These are phyloP conservation scores for Aspergillus piperis DNA, from an alignment of 2,329 filamentous ascomycete genomes.

Conservation along the genomic window DNA sequence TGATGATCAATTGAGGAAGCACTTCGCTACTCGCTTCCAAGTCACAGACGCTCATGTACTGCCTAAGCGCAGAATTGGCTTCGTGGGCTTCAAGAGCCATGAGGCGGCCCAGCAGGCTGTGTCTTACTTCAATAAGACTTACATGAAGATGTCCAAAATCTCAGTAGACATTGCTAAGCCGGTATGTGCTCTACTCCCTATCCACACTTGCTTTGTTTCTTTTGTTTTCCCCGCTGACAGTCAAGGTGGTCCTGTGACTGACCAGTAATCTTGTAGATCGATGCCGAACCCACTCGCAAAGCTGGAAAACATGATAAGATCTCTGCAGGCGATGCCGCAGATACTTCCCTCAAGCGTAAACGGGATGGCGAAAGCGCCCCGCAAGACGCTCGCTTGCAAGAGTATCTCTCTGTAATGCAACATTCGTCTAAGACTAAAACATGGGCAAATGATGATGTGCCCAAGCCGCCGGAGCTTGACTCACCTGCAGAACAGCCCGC, in stretches of 20 bases:
- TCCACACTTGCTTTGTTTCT: slow-evolving; percentile 11
- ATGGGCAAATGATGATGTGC: slow-evolving; percentile 57
- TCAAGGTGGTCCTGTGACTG: slow-evolving; percentile 44
- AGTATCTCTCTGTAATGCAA: slow-evolving; percentile 84
- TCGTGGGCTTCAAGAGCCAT: slow-evolving; percentile 85
- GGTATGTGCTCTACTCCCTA: slow-evolving; percentile 52
- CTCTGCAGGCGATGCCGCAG: slow-evolving; percentile 24
- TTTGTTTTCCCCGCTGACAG: slow-evolving; percentile 28
- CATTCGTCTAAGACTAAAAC: slow-evolving; percentile 64
- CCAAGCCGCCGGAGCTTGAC: slow-evolving; percentile 26
- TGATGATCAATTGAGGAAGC: slow-evolving; percentile 81
- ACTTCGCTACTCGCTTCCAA: slow-evolving; percentile 76
- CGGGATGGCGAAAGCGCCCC: slow-evolving; percentile 58
- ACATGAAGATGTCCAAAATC: slow-evolving; percentile 94
- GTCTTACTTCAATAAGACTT: slow-evolving; percentile 93
- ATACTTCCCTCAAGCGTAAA: slow-evolving; percentile 44
- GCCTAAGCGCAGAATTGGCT: slow-evolving; percentile 85
- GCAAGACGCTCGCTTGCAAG: slow-evolving; percentile 76
- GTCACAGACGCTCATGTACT: slow-evolving; percentile 94
- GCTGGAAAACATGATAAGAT: slow-evolving; percentile 26
- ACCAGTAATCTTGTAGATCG: slow-evolving; percentile 43
- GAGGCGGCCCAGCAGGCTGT: slow-evolving; percentile 80
- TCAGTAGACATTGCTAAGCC: slow-evolving; percentile 83
- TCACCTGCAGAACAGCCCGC: slow-evolving; percentile 21
- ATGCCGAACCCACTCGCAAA: slow-evolving; percentile 35